Evolutionary conservation across 192 early-diverging fungal species (phyloP), one percentile per base, ranked within the genome.

Genomic region (Lobulomyces angularis): DNA sequence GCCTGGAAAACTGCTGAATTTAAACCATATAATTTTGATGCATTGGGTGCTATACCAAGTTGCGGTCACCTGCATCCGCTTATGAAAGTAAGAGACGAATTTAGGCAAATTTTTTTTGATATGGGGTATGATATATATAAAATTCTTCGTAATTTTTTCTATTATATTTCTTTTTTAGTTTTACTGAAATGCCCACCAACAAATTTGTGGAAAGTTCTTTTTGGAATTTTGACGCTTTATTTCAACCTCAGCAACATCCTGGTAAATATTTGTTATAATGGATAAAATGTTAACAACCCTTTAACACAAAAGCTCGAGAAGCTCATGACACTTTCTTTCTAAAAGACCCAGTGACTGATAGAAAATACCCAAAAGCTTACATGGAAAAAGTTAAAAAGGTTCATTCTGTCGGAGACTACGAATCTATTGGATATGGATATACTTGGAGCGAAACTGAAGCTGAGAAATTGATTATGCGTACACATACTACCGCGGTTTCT

Each of bases 221-320:
- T 81, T 99, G 95, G 95, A 99, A 99, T 70, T 99, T 99, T 62
- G 95, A 99, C 61, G 84, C 91, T 20, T 80, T 99, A 44, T 99
- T 93, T 77, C 91, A 96, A 55, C 93, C 95, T 21, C 92, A 99
- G 74, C 88, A 95, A 65, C 95, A 99, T 50, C 80, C 91, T 38
- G 90, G 83, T 7, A 66, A 63, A 31, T 69, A 77, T 62, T 58
- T 46, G 18, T 12, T 22, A 5, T 18, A 6, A n/a, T 0, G 24
- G 7, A 49, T 16, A 5, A 8, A 34, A 19, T 18, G 18, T 8
- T 3, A 16, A 49, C 22, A 6, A 22, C 22, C 2, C 69, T n/a
- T n/a, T n/a, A n/a, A n/a, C n/a, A n/a, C n/a, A n/a, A n/a, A n/a
- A n/a, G n/a, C 83, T 2, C 53, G 75, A 8, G 69, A 67, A 53